Percentiles rank a stretch among this genome's conserved stretches.
phyloP scores from a whole-genome alignment of 2,329 filamentous ascomycete species.

The Xylariaceae sp. region DNA sequence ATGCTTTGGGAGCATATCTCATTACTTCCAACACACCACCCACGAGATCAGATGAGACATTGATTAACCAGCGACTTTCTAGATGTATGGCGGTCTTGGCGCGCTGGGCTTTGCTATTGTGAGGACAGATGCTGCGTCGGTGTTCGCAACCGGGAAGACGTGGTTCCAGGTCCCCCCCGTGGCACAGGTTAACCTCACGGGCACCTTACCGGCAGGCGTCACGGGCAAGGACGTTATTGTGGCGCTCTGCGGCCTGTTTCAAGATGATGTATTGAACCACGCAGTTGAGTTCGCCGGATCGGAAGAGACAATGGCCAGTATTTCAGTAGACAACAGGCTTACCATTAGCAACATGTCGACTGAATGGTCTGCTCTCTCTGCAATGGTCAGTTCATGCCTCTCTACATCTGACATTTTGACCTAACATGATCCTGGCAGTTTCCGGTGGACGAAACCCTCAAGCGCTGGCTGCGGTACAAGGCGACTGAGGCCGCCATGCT shows the following conservation, averaged over 20 bases:
- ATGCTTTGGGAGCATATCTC: no score
- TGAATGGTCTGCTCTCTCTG: conserved; percentile 50
- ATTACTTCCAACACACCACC: no score
- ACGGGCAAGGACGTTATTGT: conserved; percentile 94
- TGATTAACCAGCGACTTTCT: no score
- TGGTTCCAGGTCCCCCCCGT: conserved; percentile 91
- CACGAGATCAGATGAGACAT: no score
- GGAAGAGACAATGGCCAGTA: conserved; percentile 68
- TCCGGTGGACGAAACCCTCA: conserved; percentile 70
- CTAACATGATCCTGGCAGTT: no score
- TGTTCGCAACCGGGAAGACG: conserved; percentile 77
- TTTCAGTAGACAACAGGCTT: conserved; percentile 69
- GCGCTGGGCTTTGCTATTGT: conserved; percentile 81
- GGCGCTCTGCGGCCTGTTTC: conserved; percentile 79
- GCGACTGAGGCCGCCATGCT: conserved; percentile 67
- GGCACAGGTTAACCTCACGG: conserved; percentile 73
- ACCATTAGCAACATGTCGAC: conserved; percentile 79
- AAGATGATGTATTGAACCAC: conserved; percentile 87
- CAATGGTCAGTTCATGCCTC: neutral
- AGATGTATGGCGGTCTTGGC: no score
- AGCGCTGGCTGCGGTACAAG: conserved; percentile 71
- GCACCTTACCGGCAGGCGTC: conserved; percentile 71
- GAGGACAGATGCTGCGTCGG: conserved; percentile 78
- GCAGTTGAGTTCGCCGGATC: conserved; percentile 82
- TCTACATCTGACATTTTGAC: no score